Percentiles rank a stretch among this genome's conserved stretches.
Conservation (phyloP, 495 filamentous ascomycete genomes). For the Endocarpon pusillum region DNA sequence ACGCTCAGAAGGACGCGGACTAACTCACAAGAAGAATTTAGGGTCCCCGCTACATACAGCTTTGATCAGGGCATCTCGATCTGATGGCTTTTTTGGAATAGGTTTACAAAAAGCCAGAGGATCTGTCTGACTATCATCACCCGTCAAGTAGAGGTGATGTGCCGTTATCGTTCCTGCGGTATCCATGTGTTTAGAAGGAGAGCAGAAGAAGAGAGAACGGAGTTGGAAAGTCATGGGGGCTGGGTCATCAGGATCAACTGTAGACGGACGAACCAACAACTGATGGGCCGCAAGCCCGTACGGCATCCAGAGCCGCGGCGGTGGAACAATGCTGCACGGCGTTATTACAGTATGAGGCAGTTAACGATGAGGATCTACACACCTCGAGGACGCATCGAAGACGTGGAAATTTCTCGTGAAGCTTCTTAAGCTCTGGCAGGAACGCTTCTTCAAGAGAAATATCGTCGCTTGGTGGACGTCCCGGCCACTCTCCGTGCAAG, state of each 20-base stretch:
- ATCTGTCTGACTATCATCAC: slow-evolving; percentile 59
- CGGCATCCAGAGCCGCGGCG: slow-evolving; percentile 61
- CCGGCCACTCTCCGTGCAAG: slow-evolving; percentile 42
- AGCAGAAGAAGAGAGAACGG: too few relatives aligned
- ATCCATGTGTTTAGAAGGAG: too few relatives aligned
- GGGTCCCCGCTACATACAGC: slow-evolving; percentile 44
- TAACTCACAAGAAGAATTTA: slow-evolving; percentile 63
- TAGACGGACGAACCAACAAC: slow-evolving; percentile 32
- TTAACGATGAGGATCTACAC: too few relatives aligned
- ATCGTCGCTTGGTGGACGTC: slow-evolving; percentile 9
- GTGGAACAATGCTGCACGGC: slow-evolving; percentile 88
- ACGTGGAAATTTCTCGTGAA: slow-evolving; percentile 61
- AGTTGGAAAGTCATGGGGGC: too few relatives aligned
- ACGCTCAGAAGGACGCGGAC: background rate
- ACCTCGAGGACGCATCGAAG: slow-evolving; percentile 58
- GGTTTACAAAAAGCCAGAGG: slow-evolving; percentile 82
- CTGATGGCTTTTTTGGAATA: slow-evolving; percentile 54
- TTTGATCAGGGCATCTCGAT: slow-evolving; percentile 57
- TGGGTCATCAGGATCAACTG: too few relatives aligned
- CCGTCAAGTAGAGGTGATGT: slow-evolving; percentile 64
- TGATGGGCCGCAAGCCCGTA: slow-evolving; percentile 54
- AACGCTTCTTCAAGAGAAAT: slow-evolving; percentile 55
- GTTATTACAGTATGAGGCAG: too few relatives aligned
- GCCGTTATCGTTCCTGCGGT: slow-evolving; percentile 26
- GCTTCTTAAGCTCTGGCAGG: slow-evolving; percentile 52